phyloP scores from a whole-genome alignment of 257 asterid genomes.

The Echium plantagineum region DNA sequence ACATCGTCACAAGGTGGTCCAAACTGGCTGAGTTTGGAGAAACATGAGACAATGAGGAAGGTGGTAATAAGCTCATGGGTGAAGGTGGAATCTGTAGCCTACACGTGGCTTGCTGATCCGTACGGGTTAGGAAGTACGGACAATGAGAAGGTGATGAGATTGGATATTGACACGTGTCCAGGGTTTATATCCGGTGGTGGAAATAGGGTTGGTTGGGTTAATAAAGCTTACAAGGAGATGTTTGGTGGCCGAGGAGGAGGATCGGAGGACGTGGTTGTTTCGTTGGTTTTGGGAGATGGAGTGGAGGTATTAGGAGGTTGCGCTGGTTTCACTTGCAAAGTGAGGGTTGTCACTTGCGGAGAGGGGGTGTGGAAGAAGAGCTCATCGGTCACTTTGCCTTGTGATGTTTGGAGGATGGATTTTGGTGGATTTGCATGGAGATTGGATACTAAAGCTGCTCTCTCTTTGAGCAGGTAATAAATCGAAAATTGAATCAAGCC shows the following conservation, averaged over 20 bases:
- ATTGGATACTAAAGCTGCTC: constrained; percentile 68
- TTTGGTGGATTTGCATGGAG: constrained; percentile 91
- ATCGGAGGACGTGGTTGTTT: constrained; percentile 26
- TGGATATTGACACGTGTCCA: constrained; percentile 68
- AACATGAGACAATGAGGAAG: not conserved
- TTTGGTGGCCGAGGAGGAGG: constrained; percentile 12
- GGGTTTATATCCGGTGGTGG: constrained; percentile 47
- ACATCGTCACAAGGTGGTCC: not conserved
- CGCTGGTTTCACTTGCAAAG: constrained; percentile 65
- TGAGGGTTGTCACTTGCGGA: constrained; percentile 43
- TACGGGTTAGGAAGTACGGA: constrained; percentile 32
- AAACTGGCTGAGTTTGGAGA: not conserved
- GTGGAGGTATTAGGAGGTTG: constrained; percentile 18
- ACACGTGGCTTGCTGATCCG: constrained; percentile 28
- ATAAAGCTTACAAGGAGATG: constrained; percentile 41
- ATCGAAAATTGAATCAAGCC: not conserved
- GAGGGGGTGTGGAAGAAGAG: constrained; percentile 16
- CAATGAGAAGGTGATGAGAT: constrained; percentile 30
- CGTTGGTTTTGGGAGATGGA: constrained; percentile 37
- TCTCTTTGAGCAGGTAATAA: constrained; percentile 38
- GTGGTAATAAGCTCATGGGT: constrained; percentile 16
- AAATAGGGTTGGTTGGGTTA: constrained; percentile 50
- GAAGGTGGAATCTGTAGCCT: constrained; percentile 7
- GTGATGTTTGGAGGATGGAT: constrained; percentile 85
- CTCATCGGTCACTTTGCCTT: constrained; percentile 36